Evolutionary conservation across 2,329 filamentous ascomycete genomes (phyloP), one percentile per base, ranked within the genome.

Genomic region (Claviceps humidiphila): DNA sequence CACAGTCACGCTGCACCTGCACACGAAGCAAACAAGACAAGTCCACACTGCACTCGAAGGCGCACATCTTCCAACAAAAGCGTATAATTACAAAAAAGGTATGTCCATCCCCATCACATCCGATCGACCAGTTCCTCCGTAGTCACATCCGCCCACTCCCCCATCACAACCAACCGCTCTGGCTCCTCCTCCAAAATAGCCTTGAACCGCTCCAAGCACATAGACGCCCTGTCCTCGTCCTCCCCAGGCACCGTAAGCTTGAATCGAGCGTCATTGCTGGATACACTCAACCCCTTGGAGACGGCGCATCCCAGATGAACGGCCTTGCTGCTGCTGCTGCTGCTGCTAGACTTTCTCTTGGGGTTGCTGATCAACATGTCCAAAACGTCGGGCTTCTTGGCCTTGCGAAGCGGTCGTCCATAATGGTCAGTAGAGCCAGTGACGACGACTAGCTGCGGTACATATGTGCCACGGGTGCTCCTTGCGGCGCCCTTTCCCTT

Each of bases 141-240:
- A 34, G 30, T 34, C 30, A 34, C 30, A 34, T 37, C 24, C 39
- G 8, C 39, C 40, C 22, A 9, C 6, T 22, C 2, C 42, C 14
- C n/a, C 24, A 46, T 74, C 67, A 83, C 64, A 83, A 94, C 80
- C 62, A 95, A 69, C 61, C 83, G 77, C 38, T 83, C 87, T 14
- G 89, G 88, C 68, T 93, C 85, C 58, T 80, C 76, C 69, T 94
- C 88, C 59, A 98, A 69, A 26, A 91, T 82, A 46, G 76, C 71
- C 80, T 95, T 96, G 63, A 96, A 79, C 60, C 88, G 81, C 70
- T 91, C 85, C 57, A 98, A 69, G 71, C 96, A 98, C 11, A 84
- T 75, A 62, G 80, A 76, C 14, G 88, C 93, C 61, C 89, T 77
- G 72, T 83, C 80, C 76, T 90, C 86, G 66, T 98, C 93, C 8